Conservation (phyloP, 371 early-diverging fungal genomes). For the Haplosporangium sp. region DNA sequence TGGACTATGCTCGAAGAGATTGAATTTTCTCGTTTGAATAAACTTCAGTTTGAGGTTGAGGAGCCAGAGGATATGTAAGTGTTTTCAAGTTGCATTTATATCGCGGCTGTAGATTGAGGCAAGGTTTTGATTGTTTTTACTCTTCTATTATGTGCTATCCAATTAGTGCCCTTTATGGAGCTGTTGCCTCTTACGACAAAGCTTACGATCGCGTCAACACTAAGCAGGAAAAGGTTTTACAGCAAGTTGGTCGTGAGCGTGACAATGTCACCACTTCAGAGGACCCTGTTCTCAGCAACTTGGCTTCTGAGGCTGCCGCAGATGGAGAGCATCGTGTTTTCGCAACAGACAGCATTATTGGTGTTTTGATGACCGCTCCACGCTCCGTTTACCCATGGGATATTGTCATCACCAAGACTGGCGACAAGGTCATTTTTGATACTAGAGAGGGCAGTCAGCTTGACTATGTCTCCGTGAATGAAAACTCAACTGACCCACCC, state of each 20-base stretch:
- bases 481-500: constrained; percentile 94
- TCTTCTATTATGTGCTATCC: neutral
- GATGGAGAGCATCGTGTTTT: constrained; percentile 82
- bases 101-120: neutral
- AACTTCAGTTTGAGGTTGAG: constrained; percentile 83
- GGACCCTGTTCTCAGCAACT: constrained; percentile 80
- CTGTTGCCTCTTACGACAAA: constrained; percentile 84
- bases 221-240: constrained; percentile 82
- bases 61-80: constrained; percentile 84
- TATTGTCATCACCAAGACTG: constrained; percentile 89
- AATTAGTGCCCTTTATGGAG: constrained; percentile 73
- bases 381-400: constrained; percentile 97
- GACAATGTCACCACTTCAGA: constrained; percentile 85
- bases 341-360: constrained; percentile 91
- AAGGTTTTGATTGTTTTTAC: neutral
- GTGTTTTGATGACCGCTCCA: constrained; percentile 93
- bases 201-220: constrained; percentile 88
- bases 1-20: constrained; percentile 97
- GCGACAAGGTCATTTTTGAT: constrained; percentile 90
- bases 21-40: constrained; percentile 89
- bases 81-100: neutral
- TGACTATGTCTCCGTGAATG: constrained; percentile 93
- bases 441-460: constrained; percentile 86
- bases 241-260: constrained; percentile 75
- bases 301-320: constrained; percentile 67